Percentiles rank a stretch among this genome's conserved stretches.
These are phyloP conservation scores for Collariella sp. DNA, from an alignment of 495 filamentous ascomycete species.

Conservation along the genomic window DNA sequence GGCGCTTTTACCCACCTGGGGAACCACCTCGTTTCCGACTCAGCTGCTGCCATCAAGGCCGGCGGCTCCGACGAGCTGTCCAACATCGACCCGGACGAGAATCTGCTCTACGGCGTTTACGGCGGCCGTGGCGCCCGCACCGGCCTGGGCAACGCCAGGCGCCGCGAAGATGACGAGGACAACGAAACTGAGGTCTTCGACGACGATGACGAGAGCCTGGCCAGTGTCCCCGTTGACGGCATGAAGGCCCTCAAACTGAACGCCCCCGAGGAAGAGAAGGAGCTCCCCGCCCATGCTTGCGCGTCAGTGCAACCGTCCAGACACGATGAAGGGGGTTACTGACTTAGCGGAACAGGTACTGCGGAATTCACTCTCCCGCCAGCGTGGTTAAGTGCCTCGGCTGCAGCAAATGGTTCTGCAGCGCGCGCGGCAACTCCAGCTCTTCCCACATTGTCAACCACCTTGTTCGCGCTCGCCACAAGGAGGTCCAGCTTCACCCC, in stretches of 20 bases:
- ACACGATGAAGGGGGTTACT: neutral
- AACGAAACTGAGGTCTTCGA: conserved; percentile 82
- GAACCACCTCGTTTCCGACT: conserved; percentile 70
- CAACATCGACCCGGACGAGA: conserved; percentile 66
- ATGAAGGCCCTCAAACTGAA: conserved; percentile 57
- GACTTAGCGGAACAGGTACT: conserved; percentile 56
- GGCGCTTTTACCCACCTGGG: conserved; percentile 79
- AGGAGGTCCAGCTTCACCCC: conserved; percentile 96
- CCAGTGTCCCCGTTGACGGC: conserved; percentile 73
- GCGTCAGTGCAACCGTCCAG: conserved; percentile 52
- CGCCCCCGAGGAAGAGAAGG: conserved; percentile 71
- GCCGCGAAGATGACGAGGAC: conserved; percentile 70
- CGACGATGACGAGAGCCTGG: conserved; percentile 85
- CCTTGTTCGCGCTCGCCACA: conserved; percentile 92
- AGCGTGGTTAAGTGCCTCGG: conserved; percentile 93
- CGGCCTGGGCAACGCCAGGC: conserved; percentile 36
- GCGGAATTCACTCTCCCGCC: conserved; percentile 90
- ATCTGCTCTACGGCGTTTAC: conserved; percentile 58
- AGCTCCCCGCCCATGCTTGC: conserved; percentile 93
- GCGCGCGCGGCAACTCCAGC: conserved; percentile 89
- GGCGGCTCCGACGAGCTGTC: conserved; percentile 53
- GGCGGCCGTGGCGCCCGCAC: conserved; percentile 51
- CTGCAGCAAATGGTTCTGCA: conserved; percentile 99
- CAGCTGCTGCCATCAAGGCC: conserved; percentile 63
- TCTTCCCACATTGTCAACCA: conserved; percentile 99